Base-by-base conservation (phyloP, 148 eudicot species). In the Oxyria digyna region DNA sequence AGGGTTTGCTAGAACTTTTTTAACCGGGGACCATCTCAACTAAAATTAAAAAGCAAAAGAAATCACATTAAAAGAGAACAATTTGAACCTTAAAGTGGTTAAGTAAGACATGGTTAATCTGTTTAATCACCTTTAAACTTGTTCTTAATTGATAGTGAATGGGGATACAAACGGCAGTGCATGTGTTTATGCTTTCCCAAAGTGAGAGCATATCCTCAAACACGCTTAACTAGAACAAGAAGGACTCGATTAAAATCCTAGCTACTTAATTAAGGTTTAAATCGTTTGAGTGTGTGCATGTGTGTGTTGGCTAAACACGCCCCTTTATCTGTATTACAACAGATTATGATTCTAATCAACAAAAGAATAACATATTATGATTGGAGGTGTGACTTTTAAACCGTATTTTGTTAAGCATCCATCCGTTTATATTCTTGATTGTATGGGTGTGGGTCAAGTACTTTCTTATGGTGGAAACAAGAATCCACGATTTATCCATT, bases 181-280 rank as follows among this genome's bases (percentile, higher is more conserved):
- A n/a, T n/a, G n/a, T n/a, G n/a, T n/a, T n/a, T n/a, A n/a, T n/a
- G n/a, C n/a, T n/a, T n/a, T n/a, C n/a, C n/a, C n/a, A 54, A 11
- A 54, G 62, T 15, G 62, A 54, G 32, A 54, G 8, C 62, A 23
- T 54, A 54, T 54, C 62, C 31, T 23, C 62, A 24, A 54, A 54
- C 62, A 54, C 62, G 31, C 31, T 54, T 54, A 11, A 54, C 62
- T 54, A n/a, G n/a, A n/a, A n/a, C n/a, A n/a, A 26, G 62, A 54
- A 11, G 15, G 23, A 54, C 9, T 54, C 31, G 23, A 42, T 17
- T 12, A 8, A 23, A 23, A 3, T 54, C 14, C n/a, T n/a, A n/a
- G n/a, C 31, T 6, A 8, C 11, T 8, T 26, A 26, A 54, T 11
- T 54, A 54, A 26, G 32, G 33, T 54, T 24, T 54, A 26, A 54